These are phyloP conservation scores for Paramecium octaurelia DNA, from an alignment of 73 alveolate genomes.

Conservation along the genomic window DNA sequence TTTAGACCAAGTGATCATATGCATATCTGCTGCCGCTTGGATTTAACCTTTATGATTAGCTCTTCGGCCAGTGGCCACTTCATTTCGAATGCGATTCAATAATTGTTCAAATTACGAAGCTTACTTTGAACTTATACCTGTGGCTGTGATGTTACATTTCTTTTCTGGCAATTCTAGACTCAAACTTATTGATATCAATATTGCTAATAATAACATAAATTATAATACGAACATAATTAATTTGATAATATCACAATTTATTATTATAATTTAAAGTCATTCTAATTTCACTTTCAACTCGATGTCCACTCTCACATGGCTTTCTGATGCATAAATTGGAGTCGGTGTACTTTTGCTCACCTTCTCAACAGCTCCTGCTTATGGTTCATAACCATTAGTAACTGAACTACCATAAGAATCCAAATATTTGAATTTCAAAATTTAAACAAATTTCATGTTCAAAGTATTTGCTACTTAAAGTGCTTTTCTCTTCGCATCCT, in stretches of 20 bases:
- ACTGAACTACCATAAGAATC: neutral
- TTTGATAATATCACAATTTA: neutral
- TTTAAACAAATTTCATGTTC: neutral
- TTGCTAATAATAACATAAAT: neutral
- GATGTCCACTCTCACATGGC: constrained; percentile 11
- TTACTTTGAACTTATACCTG: neutral
- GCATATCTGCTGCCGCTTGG: neutral
- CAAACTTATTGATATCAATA: neutral
- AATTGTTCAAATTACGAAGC: neutral
- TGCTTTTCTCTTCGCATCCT: neutral
- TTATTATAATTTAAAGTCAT: neutral
- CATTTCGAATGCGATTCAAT: neutral
- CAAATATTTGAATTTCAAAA: neutral
- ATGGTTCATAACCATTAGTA: neutral
- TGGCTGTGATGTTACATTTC: neutral
- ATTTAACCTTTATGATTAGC: neutral
- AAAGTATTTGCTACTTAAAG: neutral
- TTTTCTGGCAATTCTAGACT: neutral
- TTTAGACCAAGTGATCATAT: neutral
- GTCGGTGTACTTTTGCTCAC: neutral
- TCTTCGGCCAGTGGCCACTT: neutral
- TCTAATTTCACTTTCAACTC: neutral
- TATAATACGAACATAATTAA: neutral
- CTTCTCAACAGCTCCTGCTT: neutral
- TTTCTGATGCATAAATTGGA: neutral